These are phyloP conservation scores for Golubevia pallescens DNA, from an alignment of 1,284 basidiomycete genomes.

Conservation along the genomic window DNA sequence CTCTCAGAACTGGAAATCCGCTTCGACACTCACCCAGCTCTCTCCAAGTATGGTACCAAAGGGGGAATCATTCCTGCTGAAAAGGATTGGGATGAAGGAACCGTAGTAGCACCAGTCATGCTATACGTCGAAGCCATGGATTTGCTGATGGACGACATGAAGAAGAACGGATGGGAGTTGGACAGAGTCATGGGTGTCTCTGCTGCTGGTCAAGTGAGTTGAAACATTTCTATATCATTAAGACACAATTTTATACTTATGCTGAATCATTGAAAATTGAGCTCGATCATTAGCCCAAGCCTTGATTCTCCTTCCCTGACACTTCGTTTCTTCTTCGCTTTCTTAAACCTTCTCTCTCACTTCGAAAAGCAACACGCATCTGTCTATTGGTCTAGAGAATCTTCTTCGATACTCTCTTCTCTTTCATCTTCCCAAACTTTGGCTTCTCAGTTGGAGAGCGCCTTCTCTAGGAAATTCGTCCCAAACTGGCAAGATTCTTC, in stretches of 20 bases:
- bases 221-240: constrained; percentile 3
- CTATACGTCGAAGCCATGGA: constrained; percentile 87
- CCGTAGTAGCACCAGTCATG: constrained; percentile 76
- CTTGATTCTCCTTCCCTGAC: no score
- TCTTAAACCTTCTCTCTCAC: constrained; percentile 9
- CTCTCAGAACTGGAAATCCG: constrained; percentile 46
- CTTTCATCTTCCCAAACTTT: constrained; percentile 71
- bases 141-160: constrained; percentile 75
- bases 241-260: neutral
- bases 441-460: constrained; percentile 67
- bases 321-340: constrained; percentile 6
- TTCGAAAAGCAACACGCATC: constrained; percentile 81
- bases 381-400: constrained; percentile 78
- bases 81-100: constrained; percentile 69
- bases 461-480: constrained; percentile 75
- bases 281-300: constrained; percentile 6
- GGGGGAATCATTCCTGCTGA: constrained; percentile 64
- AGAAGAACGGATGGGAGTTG: constrained; percentile 71
- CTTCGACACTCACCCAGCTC: constrained; percentile 51
- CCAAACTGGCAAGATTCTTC: constrained; percentile 95
- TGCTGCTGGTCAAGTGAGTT: constrained; percentile 75
- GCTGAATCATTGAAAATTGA: constrained; percentile 17
- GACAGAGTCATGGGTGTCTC: constrained; percentile 72
- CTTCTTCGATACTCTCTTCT: constrained; percentile 69
- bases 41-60: constrained; percentile 71